Base-by-base conservation (phyloP, 306 rosid genomes). In the Quercus dentata region DNA sequence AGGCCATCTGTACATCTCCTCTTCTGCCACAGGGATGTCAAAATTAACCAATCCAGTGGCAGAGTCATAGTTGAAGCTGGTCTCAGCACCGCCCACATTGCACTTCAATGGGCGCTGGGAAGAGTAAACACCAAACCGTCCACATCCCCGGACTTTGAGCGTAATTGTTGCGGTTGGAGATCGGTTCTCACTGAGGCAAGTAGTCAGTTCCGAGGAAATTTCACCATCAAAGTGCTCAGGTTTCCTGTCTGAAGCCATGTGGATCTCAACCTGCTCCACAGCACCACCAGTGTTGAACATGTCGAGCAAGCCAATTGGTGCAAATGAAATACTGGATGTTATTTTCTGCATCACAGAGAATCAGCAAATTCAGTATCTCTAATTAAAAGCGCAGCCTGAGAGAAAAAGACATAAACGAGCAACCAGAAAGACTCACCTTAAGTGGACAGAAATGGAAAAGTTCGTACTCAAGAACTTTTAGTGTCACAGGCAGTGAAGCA, bases 221-320 rank as follows among this genome's bases (percentile, higher is more conserved):
- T 83, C 88, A 20, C 92, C 90, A 13, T 84, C 87, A 54, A 78
- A 81, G 35, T 72, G 56, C 83, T 84, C 92, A n/a, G 82, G 79
- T 71, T 78, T 85, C 79, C 56, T 73, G 79, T 88, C 74, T 10
- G 79, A 52, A 46, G 58, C 70, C 84, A 28, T 38, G 11, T 83
- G 87, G 82, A 87, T 71, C 28, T 86, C 91, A 30, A 91, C 84
- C 33, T 87, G 73, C 82, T 91, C 97, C 59, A 93, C 77, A 1
- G 99, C 97, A 44, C 93, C 97, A 15, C 93, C 85, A 17, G 78
- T 69, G 86, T 93, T 96, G 87, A 93, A 90, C 99, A 96, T 91
- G 70, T 93, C 92, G 25, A 96, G 73, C 44, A 93, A 80, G 67
- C 99, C 99, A 4, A 96, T 91, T 73, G 99, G 88, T 14, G 98